Base-by-base conservation (phyloP, 441 rosid species). In the Corymbia citriodora region DNA sequence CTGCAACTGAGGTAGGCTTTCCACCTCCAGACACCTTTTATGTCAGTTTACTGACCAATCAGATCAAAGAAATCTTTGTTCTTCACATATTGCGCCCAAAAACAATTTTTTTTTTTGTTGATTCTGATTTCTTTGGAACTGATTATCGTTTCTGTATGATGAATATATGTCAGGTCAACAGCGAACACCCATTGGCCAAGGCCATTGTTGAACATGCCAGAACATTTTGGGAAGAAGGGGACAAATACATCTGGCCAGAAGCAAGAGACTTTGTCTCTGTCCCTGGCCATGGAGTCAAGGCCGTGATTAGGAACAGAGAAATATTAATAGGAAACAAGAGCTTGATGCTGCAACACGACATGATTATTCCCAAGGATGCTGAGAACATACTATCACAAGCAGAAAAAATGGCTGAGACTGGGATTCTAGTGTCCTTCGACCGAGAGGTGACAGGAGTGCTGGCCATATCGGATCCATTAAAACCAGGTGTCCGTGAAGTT, bases 111-210 rank as follows among this genome's bases (percentile, higher is more conserved):
- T 72, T 7, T 10, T 10, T 40, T 74, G 2, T 19, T 18, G 8
- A 74, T 74, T 74, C 50, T 40, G 52, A 74, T 40, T 74, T 74
- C 52, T 21, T 40, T 48, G 5, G 88, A 52, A 86, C 25, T 86
- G 55, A 86, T 31, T 49, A 55, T 55, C 50, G 10, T 55, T 49
- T 31, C 88, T 57, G 6, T 17, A 19, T 61, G 45, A 59, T 89
- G 65, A 89, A 63, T 74, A 48, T 63, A 21, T 87, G 88, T 55
- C 91, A 97, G 99, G 95, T 92, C 33, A 97, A 98, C 93, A 98
- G 99, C 59, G 99, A 97, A 92, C 99, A 98, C 88, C 99, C 99
- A 18, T 92, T 98, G 89, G 99, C 93, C 65, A 98, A 98, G 94
- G 97, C 99, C 86, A 91, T 95, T 81, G 98, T 98, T 25, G 98